These are phyloP conservation scores for Trebouxiophyceae sp. DNA, from an alignment of 163 green algal species.

Conservation along the genomic window DNA sequence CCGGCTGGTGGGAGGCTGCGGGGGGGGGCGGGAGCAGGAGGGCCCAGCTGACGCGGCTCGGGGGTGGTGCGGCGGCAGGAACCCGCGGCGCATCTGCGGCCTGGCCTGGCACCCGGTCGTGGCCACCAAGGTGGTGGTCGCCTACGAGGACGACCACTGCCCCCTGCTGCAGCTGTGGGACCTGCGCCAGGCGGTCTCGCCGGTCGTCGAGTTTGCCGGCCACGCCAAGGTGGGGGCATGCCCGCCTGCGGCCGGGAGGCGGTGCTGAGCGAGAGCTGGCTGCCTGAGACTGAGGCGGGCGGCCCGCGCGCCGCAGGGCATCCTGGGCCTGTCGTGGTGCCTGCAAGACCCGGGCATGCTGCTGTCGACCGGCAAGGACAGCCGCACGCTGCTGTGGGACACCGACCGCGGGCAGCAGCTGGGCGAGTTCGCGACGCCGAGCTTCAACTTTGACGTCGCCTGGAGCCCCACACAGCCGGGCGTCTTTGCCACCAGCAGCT, in stretches of 20 bases:
- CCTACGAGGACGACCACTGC: constrained; percentile 86
- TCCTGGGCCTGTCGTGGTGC: constrained; percentile 89
- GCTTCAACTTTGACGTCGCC: constrained; percentile 85
- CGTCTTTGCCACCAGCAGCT: constrained; percentile 81
- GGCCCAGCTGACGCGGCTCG: neutral
- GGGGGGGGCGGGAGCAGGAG: neutral
- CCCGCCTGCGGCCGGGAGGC: no score
- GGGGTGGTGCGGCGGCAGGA: neutral
- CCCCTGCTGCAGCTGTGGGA: constrained; percentile 96
- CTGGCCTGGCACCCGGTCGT: constrained; percentile 84
- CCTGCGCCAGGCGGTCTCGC: constrained; percentile 69
- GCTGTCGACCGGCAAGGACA: constrained; percentile 86
- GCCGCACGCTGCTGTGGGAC: constrained; percentile 92
- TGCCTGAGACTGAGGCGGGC: neutral
- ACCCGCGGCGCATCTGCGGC: constrained; percentile 1
- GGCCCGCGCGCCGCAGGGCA: constrained; percentile 48
- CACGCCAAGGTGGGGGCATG: constrained; percentile 64
- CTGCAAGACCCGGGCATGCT: constrained; percentile 79
- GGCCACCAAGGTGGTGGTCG: constrained; percentile 90
- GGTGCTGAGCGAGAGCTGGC: no score
- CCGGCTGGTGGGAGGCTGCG: no score
- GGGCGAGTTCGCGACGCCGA: constrained; percentile 51
- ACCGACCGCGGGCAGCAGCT: constrained; percentile 26
- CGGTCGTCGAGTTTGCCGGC: constrained; percentile 53
- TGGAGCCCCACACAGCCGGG: constrained; percentile 81